phyloP scores from a whole-genome alignment of 1,139 yeast genomes.

The Hemisphaericaspora subhashii region DNA sequence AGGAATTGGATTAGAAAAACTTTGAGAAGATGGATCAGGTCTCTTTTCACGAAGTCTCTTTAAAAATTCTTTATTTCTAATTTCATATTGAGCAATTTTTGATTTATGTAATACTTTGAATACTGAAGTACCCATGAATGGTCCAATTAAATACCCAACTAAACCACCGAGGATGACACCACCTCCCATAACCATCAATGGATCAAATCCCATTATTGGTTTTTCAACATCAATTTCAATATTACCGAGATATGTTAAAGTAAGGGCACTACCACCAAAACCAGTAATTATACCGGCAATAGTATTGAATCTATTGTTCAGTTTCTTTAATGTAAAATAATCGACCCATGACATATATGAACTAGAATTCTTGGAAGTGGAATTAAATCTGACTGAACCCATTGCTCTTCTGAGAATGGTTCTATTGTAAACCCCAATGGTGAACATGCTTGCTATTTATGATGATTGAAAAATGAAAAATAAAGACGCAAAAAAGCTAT shows the following conservation, averaged over 20 bases:
- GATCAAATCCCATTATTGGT: conserved; percentile 82
- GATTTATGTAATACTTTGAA: conserved; percentile 59
- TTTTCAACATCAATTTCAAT: conserved; percentile 83
- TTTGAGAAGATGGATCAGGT: conserved; percentile 92
- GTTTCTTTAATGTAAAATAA: conserved; percentile 72
- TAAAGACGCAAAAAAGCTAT: not conserved
- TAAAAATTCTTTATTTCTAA: conserved; percentile 73
- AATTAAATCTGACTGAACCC: conserved; percentile 23
- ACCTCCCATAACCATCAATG: conserved; percentile 72
- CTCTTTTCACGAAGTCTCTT: conserved; percentile 73
- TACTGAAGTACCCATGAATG: conserved; percentile 69
- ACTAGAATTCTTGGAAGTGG: conserved; percentile 14
- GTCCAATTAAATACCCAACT: conserved; percentile 81
- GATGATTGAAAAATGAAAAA: not conserved
- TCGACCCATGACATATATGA: conserved; percentile 66
- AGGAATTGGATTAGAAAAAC: conserved; percentile 92
- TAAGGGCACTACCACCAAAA: conserved; percentile 60
- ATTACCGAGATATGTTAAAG: conserved; percentile 78
- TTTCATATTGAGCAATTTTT: conserved; percentile 44
- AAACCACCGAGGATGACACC: conserved; percentile 69
- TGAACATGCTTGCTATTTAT: conserved; percentile 9
- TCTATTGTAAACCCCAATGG: conserved; percentile 13
- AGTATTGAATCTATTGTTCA: conserved; percentile 68
- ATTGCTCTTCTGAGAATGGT: conserved; percentile 8
- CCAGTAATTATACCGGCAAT: conserved; percentile 71